Evolutionary conservation across 2,329 filamentous ascomycete genomes (phyloP).

Genomic region (Aspergillus novoparasiticus): DNA sequence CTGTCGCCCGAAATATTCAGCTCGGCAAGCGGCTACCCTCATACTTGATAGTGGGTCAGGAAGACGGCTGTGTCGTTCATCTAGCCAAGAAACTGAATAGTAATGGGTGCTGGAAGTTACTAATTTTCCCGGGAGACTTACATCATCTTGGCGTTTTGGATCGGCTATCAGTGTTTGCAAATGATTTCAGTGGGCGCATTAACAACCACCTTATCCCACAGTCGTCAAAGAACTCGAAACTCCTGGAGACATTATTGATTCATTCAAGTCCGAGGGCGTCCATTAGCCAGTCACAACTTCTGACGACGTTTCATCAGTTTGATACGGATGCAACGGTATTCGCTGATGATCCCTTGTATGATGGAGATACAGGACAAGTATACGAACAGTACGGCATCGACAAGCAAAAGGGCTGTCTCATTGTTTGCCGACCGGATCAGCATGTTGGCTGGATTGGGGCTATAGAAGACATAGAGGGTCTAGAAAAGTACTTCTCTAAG

Average conservation of each 20-base stretch:
- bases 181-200: conserved; percentile 5
- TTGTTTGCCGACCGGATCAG: conserved; percentile 27
- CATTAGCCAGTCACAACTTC: conserved; percentile 16
- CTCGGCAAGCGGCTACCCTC: conserved; percentile 21
- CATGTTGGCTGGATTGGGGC: conserved; percentile 21
- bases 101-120: conserved; percentile 21
- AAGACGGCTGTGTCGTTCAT: conserved; percentile 10
- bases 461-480: conserved; percentile 10
- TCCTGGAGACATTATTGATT: conserved; percentile 15
- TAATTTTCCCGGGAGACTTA: conserved; percentile 26
- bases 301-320: conserved; percentile 20
- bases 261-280: conserved; percentile 12
- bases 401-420: conserved; percentile 14
- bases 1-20: conserved; percentile 6
- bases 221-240: not conserved
- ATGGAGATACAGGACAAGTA: not conserved
- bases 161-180: conserved; percentile 6
- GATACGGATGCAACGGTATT: conserved; percentile 20
- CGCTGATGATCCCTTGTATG: conserved; percentile 11
- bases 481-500: conserved; percentile 16
- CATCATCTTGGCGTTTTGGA: not conserved
- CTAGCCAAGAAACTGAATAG: conserved; percentile 14
- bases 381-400: conserved; percentile 20
- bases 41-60: conserved; percentile 12
- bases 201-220: not conserved